Percentiles rank a stretch among this genome's conserved stretches.
phyloP scores from a whole-genome alignment of 306 rosid genomes.

The Malus orientalis region DNA sequence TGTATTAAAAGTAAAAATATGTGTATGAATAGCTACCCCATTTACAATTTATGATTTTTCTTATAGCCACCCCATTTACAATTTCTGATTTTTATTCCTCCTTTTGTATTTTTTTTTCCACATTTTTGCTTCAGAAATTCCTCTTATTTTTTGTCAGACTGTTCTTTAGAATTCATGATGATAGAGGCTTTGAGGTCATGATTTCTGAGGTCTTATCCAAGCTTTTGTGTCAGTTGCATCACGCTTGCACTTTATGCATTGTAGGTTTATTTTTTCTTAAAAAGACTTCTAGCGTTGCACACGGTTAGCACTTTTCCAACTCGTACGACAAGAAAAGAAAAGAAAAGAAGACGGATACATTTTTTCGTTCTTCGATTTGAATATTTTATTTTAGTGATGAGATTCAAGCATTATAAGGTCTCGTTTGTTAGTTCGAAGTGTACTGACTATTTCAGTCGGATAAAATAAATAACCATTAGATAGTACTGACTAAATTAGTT shows the following conservation, averaged over 20 bases:
- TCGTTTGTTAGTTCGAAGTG: too few relatives aligned
- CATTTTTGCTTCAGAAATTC: background rate
- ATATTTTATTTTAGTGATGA: too few relatives aligned
- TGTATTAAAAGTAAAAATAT: too few relatives aligned
- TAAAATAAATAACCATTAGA: too few relatives aligned
- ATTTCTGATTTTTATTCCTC: too few relatives aligned
- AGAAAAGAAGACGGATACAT: background rate
- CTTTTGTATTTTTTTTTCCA: background rate
- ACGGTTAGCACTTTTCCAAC: background rate
- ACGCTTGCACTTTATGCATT: slow-evolving; percentile 8
- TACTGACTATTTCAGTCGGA: too few relatives aligned
- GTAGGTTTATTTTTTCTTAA: background rate
- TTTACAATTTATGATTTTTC: too few relatives aligned
- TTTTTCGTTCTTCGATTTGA: too few relatives aligned
- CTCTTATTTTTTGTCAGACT: background rate
- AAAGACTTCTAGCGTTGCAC: background rate
- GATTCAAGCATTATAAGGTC: too few relatives aligned
- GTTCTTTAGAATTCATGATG: background rate
- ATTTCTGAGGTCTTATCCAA: background rate
- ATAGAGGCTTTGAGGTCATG: background rate
- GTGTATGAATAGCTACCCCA: too few relatives aligned
- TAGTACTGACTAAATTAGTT: too few relatives aligned
- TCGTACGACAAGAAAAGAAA: background rate
- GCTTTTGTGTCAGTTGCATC: slow-evolving; percentile 1
- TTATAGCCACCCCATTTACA: too few relatives aligned